phyloP scores from a whole-genome alignment of 2,329 filamentous ascomycete genomes.

The Chrysosphaeria jannelii region DNA sequence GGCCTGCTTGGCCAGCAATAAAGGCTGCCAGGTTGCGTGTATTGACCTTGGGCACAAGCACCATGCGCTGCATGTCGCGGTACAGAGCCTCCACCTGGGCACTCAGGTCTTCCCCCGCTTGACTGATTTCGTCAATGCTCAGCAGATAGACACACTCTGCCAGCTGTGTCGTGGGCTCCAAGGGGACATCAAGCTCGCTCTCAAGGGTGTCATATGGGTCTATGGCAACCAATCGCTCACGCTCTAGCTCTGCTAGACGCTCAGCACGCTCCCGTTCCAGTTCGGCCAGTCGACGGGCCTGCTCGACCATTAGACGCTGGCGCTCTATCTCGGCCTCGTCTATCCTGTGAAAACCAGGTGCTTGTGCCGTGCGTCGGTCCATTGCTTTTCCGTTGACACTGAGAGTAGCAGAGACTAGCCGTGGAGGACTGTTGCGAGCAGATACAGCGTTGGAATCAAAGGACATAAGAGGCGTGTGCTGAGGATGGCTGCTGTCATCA shows the following conservation, averaged over 20 bases:
- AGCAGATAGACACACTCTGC: slow-evolving; percentile 27
- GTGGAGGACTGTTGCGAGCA: too few species aligned
- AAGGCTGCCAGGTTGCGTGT: slow-evolving; percentile 32
- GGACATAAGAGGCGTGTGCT: too few species aligned
- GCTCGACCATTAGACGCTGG: slow-evolving; percentile 20
- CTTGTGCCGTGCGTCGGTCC: too few species aligned
- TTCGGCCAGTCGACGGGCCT: slow-evolving; percentile 22
- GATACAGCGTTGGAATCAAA: too few species aligned
- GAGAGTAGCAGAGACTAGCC: slow-evolving; percentile 2
- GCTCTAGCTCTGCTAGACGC: too few species aligned
- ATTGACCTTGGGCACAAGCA: slow-evolving; percentile 75
- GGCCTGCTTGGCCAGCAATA: slow-evolving; percentile 34
- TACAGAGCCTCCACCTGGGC: slow-evolving; percentile 37
- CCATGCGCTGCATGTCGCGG: slow-evolving; percentile 73
- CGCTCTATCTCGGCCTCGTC: slow-evolving; percentile 19
- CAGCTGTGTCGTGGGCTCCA: slow-evolving; percentile 28
- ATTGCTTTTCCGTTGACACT: background rate
- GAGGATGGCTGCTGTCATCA: too few species aligned
- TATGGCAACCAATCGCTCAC: too few species aligned
- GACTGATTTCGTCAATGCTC: slow-evolving; percentile 19
- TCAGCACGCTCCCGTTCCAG: slow-evolving; percentile 32
- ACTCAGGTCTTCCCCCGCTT: slow-evolving; percentile 24
- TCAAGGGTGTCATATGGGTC: slow-evolving; percentile 36
- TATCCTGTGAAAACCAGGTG: slow-evolving; percentile 9
- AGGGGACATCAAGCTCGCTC: slow-evolving; percentile 24